phyloP scores from a whole-genome alignment of 83 land plant genomes.

The Thuja plicata region DNA sequence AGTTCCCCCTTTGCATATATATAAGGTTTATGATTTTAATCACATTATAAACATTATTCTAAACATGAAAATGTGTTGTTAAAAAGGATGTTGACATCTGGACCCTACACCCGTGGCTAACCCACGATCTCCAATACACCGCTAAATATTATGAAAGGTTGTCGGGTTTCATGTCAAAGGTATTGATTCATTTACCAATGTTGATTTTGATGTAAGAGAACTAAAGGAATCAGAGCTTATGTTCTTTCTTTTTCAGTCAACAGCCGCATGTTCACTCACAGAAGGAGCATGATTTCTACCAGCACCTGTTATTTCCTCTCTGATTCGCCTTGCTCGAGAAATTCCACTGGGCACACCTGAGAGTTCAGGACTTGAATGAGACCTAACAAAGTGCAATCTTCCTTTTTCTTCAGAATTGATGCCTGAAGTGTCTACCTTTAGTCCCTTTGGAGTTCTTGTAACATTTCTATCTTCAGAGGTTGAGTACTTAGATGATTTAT shows the following conservation, averaged over 20 bases:
- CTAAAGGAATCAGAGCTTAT: slow-evolving; percentile 27
- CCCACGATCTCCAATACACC: too few species aligned
- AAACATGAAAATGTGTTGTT: too few species aligned
- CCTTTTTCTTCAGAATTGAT: slow-evolving; percentile 28
- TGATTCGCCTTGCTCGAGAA: slow-evolving; percentile 29
- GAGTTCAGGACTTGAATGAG: slow-evolving; percentile 69
- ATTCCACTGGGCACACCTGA: slow-evolving; percentile 37
- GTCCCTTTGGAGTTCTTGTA: slow-evolving; percentile 27
- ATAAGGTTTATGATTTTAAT: too few species aligned
- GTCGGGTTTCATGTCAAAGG: slow-evolving; percentile 28
- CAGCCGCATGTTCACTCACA: slow-evolving; percentile 16
- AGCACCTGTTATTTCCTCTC: slow-evolving; percentile 21
- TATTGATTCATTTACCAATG: slow-evolving; percentile 25
- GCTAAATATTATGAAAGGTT: too few species aligned
- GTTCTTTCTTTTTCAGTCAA: slow-evolving; percentile 35
- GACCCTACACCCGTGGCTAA: too few species aligned
- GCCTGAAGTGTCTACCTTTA: slow-evolving; percentile 21
- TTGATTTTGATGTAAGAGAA: slow-evolving; percentile 19
- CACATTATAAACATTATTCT: too few species aligned
- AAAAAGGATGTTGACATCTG: too few species aligned
- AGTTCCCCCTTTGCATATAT: too few species aligned
- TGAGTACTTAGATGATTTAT: slow-evolving; percentile 16
- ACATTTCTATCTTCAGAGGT: slow-evolving; percentile 17
- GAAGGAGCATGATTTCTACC: slow-evolving; percentile 21
- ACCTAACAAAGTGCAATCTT: slow-evolving; percentile 54